A percentile compares a stretch with the other conserved stretches of the same genome.
Evolutionary conservation across 2,329 filamentous ascomycete species (phyloP).

Genomic region (Cladosporium cucumerinum): DNA sequence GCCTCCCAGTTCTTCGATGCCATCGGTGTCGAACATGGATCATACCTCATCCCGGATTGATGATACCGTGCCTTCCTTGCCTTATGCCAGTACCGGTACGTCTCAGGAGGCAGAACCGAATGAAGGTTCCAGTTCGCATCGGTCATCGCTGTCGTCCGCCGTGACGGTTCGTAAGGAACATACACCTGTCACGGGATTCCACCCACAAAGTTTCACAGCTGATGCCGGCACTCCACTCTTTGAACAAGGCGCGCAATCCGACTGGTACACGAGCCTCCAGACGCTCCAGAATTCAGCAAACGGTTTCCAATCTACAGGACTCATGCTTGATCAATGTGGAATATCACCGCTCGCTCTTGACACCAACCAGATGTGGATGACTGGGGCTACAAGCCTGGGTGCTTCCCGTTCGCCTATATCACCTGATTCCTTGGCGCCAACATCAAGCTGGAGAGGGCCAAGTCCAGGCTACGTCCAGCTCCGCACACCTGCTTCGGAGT

Average conservation of each 20-base stretch:
- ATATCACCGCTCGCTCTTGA: not conserved
- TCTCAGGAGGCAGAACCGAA: not conserved
- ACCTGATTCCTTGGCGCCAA: not conserved
- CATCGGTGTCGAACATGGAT: not conserved
- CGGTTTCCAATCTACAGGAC: not conserved
- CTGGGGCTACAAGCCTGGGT: not conserved
- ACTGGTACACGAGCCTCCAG: not conserved
- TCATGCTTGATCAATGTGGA: not conserved
- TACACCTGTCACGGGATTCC: not conserved
- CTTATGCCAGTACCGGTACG: not conserved
- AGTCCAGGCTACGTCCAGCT: not conserved
- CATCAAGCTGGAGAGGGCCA: not conserved
- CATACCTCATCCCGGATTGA: not conserved
- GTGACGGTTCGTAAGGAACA: not conserved
- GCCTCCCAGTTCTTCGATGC: not conserved
- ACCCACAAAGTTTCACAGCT: conserved; percentile 19
- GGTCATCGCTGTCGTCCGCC: not conserved
- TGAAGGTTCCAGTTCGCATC: not conserved
- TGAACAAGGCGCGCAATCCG: not conserved
- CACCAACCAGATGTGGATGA: not conserved
- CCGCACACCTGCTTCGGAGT: not conserved
- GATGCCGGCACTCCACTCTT: not conserved
- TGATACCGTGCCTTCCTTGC: not conserved
- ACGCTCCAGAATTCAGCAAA: not conserved
- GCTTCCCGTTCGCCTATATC: not conserved